These are phyloP conservation scores for Pyronema domesticum DNA, from an alignment of 495 filamentous ascomycete species.

Conservation along the genomic window DNA sequence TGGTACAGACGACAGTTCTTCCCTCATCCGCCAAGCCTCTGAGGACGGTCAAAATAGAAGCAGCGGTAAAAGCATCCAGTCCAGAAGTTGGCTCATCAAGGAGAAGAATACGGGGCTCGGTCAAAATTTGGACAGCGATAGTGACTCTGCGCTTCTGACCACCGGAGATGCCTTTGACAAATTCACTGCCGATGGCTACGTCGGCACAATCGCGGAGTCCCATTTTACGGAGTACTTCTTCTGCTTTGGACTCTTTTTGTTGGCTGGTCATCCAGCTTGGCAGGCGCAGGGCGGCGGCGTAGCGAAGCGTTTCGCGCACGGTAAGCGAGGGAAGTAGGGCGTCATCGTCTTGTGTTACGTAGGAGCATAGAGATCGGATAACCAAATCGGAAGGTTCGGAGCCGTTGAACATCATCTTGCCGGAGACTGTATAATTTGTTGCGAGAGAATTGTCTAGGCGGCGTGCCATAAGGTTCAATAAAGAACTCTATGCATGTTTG, in stretches of 20 bases:
- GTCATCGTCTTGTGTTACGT: conserved; percentile 61
- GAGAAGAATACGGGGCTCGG: conserved; percentile 49
- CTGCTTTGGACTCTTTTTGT: conserved; percentile 46
- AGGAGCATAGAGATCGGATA: conserved; percentile 50
- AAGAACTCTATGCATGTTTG: conserved; percentile 30
- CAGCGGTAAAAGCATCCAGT: conserved; percentile 57
- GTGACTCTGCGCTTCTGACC: conserved; percentile 59
- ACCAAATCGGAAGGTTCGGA: conserved; percentile 45
- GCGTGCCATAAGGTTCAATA: conserved; percentile 50
- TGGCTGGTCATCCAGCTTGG: conserved; percentile 46
- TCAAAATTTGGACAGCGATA: conserved; percentile 59
- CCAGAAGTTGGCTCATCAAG: conserved; percentile 63
- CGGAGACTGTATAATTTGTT: conserved; percentile 37
- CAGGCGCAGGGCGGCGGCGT: conserved; percentile 49
- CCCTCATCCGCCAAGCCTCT: conserved; percentile 52
- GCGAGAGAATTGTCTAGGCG: conserved; percentile 39
- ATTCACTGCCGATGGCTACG: conserved; percentile 49
- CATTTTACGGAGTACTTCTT: conserved; percentile 54
- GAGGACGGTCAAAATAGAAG: conserved; percentile 55
- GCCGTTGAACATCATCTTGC: conserved; percentile 49
- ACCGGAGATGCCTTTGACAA: conserved; percentile 59
- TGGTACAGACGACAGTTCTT: conserved; percentile 52
- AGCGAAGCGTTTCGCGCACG: conserved; percentile 51
- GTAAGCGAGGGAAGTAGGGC: conserved; percentile 55
- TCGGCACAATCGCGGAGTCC: conserved; percentile 62